Conservation (phyloP, 441 rosid genomes). For the Erodium trifolium region DNA sequence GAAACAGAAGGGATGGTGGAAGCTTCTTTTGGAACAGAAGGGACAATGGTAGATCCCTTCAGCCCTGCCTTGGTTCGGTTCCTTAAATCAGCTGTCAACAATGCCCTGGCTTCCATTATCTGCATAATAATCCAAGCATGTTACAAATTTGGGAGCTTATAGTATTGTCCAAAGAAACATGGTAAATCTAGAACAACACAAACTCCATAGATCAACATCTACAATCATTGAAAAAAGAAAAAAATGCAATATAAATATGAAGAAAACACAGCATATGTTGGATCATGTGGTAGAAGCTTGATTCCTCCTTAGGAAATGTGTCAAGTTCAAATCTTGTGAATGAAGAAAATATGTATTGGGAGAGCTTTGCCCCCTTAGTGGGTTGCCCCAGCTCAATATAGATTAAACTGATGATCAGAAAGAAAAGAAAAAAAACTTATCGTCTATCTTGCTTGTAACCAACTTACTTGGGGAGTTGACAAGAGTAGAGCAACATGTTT, state of each 20-base stretch:
- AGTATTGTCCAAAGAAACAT: background rate
- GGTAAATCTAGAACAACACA: background rate
- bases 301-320: background rate
- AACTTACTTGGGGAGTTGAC: constrained; percentile 50
- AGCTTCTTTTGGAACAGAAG: constrained; percentile 19
- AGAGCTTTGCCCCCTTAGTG: background rate
- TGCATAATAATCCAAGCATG: constrained; percentile 20
- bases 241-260: background rate
- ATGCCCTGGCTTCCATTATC: constrained; percentile 71
- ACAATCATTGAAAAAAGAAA: too few species aligned
- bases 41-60: background rate
- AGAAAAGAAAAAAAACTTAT: background rate
- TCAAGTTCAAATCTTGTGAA: background rate
- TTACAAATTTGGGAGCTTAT: background rate
- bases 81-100: constrained; percentile 45
- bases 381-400: background rate
- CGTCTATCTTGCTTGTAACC: background rate
- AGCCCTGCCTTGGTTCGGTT: constrained; percentile 16
- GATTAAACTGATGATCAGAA: background rate
- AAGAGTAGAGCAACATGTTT: constrained; percentile 45
- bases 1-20: background rate
- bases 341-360: background rate
- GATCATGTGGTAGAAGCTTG: background rate
- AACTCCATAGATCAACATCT: background rate
- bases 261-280: background rate